These are phyloP conservation scores for Dendrobium huoshanense DNA, from an alignment of 106 monocot species.

Conservation along the genomic window DNA sequence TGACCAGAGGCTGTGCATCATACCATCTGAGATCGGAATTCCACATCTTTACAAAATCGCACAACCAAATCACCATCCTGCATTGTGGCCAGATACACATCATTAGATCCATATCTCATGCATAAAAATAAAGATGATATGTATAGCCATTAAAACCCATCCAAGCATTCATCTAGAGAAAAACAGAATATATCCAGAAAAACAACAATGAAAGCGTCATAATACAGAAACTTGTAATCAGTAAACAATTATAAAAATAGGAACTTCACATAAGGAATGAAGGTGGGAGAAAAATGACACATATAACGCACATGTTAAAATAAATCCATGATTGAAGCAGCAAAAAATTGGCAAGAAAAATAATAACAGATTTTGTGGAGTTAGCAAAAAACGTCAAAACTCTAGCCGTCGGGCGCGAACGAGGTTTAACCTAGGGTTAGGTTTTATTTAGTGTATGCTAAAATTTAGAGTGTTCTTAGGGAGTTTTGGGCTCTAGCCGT, in stretches of 20 bases:
- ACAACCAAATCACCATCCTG: conserved; percentile 84
- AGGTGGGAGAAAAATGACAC: not conserved
- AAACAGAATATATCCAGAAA: not conserved
- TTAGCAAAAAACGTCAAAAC: not conserved
- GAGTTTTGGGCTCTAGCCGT: too few species aligned
- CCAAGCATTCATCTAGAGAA: not conserved
- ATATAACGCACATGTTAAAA: not conserved
- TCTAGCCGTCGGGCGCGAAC: too few species aligned
- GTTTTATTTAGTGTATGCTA: too few species aligned
- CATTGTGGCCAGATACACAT: conserved; percentile 7
- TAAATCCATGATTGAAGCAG: not conserved
- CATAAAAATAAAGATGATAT: not conserved
- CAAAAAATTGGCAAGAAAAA: not conserved
- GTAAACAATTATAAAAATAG: not conserved
- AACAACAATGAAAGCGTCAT: not conserved
- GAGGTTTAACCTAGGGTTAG: too few species aligned
- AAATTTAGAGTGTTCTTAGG: too few species aligned
- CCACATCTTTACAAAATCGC: conserved; percentile 91
- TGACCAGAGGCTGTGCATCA: conserved; percentile 7
- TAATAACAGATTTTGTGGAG: not conserved
- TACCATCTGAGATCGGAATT: conserved; percentile 81
- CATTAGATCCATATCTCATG: not conserved
- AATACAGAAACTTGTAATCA: not conserved
- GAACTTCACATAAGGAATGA: not conserved
- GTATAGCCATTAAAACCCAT: not conserved